phyloP scores from a whole-genome alignment of 2,329 filamentous ascomycete genomes.

The Mycosphaerella sp. region DNA sequence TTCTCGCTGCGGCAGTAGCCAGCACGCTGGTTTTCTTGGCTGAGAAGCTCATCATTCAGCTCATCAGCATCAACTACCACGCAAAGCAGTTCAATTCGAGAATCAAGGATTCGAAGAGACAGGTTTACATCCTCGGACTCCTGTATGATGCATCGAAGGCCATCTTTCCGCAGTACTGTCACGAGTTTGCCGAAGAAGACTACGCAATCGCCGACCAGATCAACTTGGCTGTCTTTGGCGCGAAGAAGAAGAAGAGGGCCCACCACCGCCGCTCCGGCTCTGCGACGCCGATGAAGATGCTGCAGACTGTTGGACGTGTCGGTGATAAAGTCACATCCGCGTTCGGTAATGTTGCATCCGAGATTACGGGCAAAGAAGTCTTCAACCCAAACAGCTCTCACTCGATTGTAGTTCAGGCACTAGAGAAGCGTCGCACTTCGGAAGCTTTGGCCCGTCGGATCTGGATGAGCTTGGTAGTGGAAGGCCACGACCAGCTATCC shows the following conservation, averaged over 20 bases:
- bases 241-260: conserved; percentile 42
- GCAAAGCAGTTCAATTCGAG: conserved; percentile 71
- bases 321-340: conserved; percentile 91
- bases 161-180: conserved; percentile 87
- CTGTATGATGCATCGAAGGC: conserved; percentile 85
- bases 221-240: conserved; percentile 54
- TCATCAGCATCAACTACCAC: conserved; percentile 81
- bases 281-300: conserved; percentile 69
- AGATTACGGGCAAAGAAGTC: conserved; percentile 91
- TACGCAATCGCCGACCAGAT: conserved; percentile 76
- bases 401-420: conserved; percentile 78
- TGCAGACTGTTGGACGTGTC: conserved; percentile 64
- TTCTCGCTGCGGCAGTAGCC: conserved; percentile 61
- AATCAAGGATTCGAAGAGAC: conserved; percentile 86
- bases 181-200: conserved; percentile 86
- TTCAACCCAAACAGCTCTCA: conserved; percentile 90
- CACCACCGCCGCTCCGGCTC: conserved; percentile 51
- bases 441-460: conserved; percentile 91
- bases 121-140: conserved; percentile 71
- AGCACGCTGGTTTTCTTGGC: conserved; percentile 64
- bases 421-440: conserved; percentile 75
- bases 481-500: conserved; percentile 73
- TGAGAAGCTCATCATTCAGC: conserved; percentile 73
- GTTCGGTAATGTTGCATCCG: conserved; percentile 87
- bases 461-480: conserved; percentile 97